A percentile compares a stretch with the other conserved stretches of the same genome.
Conservation (phyloP, 345 rosid species). For the Moricandia arvensis region DNA sequence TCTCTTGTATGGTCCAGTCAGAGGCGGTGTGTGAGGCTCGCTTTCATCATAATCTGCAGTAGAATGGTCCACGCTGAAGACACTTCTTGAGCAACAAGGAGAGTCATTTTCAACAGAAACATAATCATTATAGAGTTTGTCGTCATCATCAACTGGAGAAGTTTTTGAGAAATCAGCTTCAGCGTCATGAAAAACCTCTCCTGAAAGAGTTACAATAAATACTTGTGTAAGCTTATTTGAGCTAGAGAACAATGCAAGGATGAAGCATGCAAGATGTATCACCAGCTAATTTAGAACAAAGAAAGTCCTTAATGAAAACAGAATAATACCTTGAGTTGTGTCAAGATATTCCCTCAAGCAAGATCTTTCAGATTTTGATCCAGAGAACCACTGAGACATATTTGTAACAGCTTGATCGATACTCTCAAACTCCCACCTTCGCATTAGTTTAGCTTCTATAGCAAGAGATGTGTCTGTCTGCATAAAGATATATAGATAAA, state of each 20-base stretch:
- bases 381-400: constrained; percentile 80
- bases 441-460: constrained; percentile 83
- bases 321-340: constrained; percentile 49
- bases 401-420: constrained; percentile 65
- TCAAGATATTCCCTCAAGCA: constrained; percentile 59
- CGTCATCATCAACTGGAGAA: constrained; percentile 38
- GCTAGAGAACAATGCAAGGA: neutral
- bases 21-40: constrained; percentile 72
- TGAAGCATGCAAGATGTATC: neutral
- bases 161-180: constrained; percentile 52
- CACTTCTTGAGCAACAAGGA: constrained; percentile 39
- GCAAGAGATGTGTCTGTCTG: constrained; percentile 97
- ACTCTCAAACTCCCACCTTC: constrained; percentile 97
- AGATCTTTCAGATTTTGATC: constrained; percentile 52
- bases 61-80: constrained; percentile 40
- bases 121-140: constrained; percentile 31
- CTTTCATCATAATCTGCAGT: constrained; percentile 30
- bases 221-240: constrained; percentile 2
- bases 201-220: constrained; percentile 42
- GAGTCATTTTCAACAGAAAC: constrained; percentile 39
- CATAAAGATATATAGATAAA: constrained; percentile 33
- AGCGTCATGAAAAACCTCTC: constrained; percentile 82
- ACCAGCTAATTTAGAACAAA: neutral
- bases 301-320: neutral
- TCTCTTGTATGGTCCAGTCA: constrained; percentile 71